Evolutionary conservation across 1,139 yeast genomes (phyloP).

Genomic region (Nakaseomyces delphensis): DNA sequence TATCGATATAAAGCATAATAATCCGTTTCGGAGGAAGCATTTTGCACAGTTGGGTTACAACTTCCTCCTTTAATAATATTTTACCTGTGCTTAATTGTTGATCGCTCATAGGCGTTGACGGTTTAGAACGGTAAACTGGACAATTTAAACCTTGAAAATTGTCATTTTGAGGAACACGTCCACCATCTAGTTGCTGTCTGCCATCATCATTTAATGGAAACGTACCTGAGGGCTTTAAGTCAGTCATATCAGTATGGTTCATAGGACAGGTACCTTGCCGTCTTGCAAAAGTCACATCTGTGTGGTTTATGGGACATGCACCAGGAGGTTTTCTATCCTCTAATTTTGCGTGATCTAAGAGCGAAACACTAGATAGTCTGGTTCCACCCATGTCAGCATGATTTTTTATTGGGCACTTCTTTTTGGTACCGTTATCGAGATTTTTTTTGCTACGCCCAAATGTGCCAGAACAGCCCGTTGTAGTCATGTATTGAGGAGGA

Average conservation of each 20-base stretch:
- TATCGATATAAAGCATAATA: constrained; percentile 34
- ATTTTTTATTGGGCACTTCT: constrained; percentile 2
- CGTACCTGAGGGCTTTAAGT: neutral
- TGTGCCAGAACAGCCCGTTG: constrained; percentile 2
- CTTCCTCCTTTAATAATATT: constrained; percentile 12
- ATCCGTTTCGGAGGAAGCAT: constrained; percentile 37
- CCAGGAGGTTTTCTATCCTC: constrained; percentile 6
- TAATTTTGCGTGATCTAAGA: constrained; percentile 10
- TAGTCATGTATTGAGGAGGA: neutral
- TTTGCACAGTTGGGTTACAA: constrained; percentile 15
- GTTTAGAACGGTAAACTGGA: neutral
- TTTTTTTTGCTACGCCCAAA: too few relatives aligned
- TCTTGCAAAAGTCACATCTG: constrained; percentile 1
- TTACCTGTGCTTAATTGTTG: neutral
- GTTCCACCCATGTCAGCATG: neutral
- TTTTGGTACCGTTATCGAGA: neutral
- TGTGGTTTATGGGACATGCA: constrained; percentile 11
- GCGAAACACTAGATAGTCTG: constrained; percentile 8
- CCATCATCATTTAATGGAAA: neutral
- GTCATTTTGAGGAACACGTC: neutral
- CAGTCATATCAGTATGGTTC: neutral
- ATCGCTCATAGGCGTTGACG: neutral
- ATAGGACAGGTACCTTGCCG: neutral
- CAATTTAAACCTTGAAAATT: neutral
- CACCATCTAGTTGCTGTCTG: neutral